Evolutionary conservation across 352 stramenopile genomes (phyloP).

Genomic region (Globisporangium spiculum): DNA sequence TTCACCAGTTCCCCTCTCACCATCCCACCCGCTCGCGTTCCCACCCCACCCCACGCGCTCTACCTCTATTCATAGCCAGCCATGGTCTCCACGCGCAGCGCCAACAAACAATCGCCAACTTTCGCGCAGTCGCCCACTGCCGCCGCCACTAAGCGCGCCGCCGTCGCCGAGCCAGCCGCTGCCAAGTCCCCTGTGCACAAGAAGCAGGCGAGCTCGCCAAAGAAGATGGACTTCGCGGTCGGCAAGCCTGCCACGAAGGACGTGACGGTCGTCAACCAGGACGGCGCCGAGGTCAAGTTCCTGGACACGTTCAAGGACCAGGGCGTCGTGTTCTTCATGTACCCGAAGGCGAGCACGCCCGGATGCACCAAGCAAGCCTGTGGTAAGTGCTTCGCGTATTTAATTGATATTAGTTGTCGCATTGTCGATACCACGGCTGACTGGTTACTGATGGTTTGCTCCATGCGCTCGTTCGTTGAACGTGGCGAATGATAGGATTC

Average conservation of each 20-base stretch:
- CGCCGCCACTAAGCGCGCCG: constrained; percentile 43
- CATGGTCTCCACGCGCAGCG: constrained; percentile 62
- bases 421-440: neutral
- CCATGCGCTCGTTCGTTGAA: neutral
- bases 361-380: constrained; percentile 88
- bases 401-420: neutral
- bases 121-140: constrained; percentile 5
- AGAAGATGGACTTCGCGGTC: constrained; percentile 28
- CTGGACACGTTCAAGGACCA: constrained; percentile 71
- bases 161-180: constrained; percentile 15
- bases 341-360: constrained; percentile 80
- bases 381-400: constrained; percentile 26
- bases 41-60: neutral
- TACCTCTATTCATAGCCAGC: neutral
- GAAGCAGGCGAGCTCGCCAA: constrained; percentile 36
- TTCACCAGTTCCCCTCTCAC: neutral
- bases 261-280: constrained; percentile 73
- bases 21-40: too few species aligned
- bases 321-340: constrained; percentile 89
- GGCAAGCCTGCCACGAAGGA: constrained; percentile 54
- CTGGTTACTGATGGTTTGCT: constrained; percentile 9
- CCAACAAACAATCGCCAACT: constrained; percentile 21
- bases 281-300: constrained; percentile 53
- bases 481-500: constrained; percentile 39
- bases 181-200: constrained; percentile 35